Conservation (phyloP, 345 rosid species). For the Syzygium oleosum region DNA sequence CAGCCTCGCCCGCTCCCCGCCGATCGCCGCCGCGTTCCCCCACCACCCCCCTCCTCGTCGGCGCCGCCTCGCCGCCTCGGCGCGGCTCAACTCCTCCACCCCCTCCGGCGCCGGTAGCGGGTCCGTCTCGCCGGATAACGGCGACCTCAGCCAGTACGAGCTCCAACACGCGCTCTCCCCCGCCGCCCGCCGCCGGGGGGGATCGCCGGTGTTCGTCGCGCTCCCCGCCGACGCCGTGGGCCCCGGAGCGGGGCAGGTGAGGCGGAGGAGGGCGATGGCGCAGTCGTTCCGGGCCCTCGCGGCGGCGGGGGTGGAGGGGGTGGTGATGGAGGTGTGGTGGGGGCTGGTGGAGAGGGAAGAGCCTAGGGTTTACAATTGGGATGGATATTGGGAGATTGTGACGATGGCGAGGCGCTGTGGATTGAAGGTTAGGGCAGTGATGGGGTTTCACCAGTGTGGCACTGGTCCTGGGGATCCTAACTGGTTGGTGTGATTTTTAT, state of each 20-base stretch:
- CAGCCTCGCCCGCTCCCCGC: conserved; percentile 7
- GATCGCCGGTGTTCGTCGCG: conserved; percentile 38
- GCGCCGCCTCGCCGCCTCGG: conserved; percentile 5
- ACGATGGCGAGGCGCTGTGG: conserved; percentile 27
- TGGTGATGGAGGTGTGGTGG: conserved; percentile 54
- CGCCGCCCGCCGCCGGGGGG: conserved; percentile 5
- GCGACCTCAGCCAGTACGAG: conserved; percentile 16
- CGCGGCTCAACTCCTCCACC: conserved; percentile 20
- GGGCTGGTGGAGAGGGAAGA: conserved; percentile 42
- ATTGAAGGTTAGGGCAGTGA: conserved; percentile 31
- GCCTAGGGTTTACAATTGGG: conserved; percentile 40
- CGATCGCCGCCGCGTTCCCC: background rate
- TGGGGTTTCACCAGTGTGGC: conserved; percentile 44
- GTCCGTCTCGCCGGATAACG: conserved; percentile 23
- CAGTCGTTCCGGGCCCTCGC: conserved; percentile 30
- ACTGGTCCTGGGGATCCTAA: conserved; percentile 28
- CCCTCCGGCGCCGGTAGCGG: conserved; percentile 14
- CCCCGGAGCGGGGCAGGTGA: conserved; percentile 6
- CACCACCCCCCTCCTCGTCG: background rate
- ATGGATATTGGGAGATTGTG: conserved; percentile 30
- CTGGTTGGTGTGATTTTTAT: conserved; percentile 17
- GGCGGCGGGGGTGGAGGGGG: conserved; percentile 38
- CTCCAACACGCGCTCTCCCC: conserved; percentile 10
- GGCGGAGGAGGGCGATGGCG: conserved; percentile 23
- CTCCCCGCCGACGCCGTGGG: conserved; percentile 33